Evolutionary conservation across 768 basidiomycete species (phyloP).

Genomic region (Collybiopsis luxurians): DNA sequence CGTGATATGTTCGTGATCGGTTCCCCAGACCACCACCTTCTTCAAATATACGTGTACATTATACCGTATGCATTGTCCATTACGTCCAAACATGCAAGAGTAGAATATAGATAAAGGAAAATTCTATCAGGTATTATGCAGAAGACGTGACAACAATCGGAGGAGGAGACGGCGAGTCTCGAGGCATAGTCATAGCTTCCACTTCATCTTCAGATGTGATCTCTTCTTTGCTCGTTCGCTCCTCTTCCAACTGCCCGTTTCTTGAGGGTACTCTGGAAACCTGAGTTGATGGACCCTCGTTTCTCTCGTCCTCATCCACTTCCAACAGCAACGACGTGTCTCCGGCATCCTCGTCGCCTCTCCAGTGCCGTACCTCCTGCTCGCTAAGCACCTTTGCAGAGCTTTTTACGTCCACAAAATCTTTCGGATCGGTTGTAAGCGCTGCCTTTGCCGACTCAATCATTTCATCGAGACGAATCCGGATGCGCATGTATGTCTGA

Average conservation of each 20-base stretch:
- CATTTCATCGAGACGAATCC: constrained; percentile 58
- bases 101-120: no score
- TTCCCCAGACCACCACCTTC: no score
- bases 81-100: no score
- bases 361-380: constrained; percentile 68
- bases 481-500: constrained; percentile 61
- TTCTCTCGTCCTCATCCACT: constrained; percentile 2
- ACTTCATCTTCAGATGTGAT: constrained; percentile 39
- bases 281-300: not conserved
- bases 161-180: constrained; percentile 25
- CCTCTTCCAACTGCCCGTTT: not conserved
- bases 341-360: constrained; percentile 20
- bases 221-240: not conserved
- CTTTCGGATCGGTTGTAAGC: constrained; percentile 53
- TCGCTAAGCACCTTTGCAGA: constrained; percentile 68
- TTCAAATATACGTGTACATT: no score
- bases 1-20: no score
- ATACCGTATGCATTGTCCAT: no score
- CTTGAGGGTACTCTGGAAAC: not conserved
- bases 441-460: constrained; percentile 58
- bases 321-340: not conserved
- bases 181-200: constrained; percentile 32
- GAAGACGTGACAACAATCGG: constrained; percentile 38
- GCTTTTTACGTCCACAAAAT: constrained; percentile 44
- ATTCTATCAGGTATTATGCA: constrained; percentile 13